Percentiles rank a stretch among this genome's conserved stretches.
Evolutionary conservation across 768 basidiomycete genomes (phyloP).

Genomic region (Suillus tomentosus): DNA sequence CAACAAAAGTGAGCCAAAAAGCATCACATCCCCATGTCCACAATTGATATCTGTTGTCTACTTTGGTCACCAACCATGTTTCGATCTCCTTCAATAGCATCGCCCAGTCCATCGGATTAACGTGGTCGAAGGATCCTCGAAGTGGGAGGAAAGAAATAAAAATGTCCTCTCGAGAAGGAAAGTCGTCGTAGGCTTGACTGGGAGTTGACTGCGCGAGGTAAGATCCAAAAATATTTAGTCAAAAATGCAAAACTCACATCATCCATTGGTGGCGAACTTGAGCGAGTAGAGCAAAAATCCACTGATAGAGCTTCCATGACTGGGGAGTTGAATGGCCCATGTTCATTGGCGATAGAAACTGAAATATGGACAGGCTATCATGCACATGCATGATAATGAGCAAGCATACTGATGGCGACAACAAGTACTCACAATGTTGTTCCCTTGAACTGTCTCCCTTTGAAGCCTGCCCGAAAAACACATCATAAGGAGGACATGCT

Average conservation of each 20-base stretch:
- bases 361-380: neutral
- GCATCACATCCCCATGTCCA: no score
- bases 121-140: neutral
- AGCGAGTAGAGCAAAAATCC: neutral
- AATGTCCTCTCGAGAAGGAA: neutral
- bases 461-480: no score
- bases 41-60: no score
- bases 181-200: neutral
- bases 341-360: neutral
- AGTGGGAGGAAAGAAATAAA: neutral
- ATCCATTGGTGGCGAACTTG: neutral
- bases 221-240: neutral
- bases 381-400: neutral
- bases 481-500: no score
- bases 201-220: neutral
- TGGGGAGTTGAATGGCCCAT: neutral
- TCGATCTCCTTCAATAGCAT: no score
- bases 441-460: no score
- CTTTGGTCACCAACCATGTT: no score
- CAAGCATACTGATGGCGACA: neutral
- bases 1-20: no score
- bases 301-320: neutral
- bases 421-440: slow-evolving; percentile 3
- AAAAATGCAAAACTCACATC: neutral
- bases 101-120: no score